A percentile compares a stretch with the other conserved stretches of the same genome.
Evolutionary conservation across 495 filamentous ascomycete genomes (phyloP).

Genomic region (Diplogelasinospora grovesii): DNA sequence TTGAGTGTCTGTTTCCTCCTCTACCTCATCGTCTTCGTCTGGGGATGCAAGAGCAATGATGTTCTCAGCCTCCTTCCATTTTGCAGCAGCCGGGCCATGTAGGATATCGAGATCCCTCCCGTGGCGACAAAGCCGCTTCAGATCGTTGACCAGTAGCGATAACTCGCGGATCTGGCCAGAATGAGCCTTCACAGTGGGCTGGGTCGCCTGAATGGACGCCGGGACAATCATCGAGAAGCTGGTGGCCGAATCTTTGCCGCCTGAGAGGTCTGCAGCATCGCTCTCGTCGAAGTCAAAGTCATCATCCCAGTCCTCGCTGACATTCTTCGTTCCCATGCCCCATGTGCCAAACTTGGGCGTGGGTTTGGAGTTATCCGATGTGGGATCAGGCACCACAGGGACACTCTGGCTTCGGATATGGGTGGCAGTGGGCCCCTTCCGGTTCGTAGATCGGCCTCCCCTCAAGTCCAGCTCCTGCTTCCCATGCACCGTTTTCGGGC

Average conservation of each 20-base stretch:
- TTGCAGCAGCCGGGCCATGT: constrained; percentile 50
- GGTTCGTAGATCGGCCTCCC: constrained; percentile 65
- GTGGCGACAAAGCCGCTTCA: constrained; percentile 67
- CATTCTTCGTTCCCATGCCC: constrained; percentile 76
- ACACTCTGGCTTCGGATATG: constrained; percentile 95
- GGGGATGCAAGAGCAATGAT: constrained; percentile 82
- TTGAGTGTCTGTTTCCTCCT: constrained; percentile 23
- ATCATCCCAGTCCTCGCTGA: constrained; percentile 79
- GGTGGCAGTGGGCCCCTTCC: constrained; percentile 66
- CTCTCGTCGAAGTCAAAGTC: constrained; percentile 71
- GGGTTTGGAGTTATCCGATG: constrained; percentile 45
- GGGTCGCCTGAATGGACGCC: constrained; percentile 72
- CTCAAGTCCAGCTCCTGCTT: constrained; percentile 70
- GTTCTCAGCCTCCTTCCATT: constrained; percentile 83
- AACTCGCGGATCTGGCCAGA: constrained; percentile 82
- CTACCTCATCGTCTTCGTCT: constrained; percentile 66
- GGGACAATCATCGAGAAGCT: constrained; percentile 66
- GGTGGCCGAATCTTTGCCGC: constrained; percentile 38
- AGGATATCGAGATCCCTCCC: constrained; percentile 62
- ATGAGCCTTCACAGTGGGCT: constrained; percentile 78
- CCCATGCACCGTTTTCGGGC: constrained; percentile 85
- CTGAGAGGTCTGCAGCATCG: constrained; percentile 28
- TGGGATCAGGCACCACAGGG: constrained; percentile 69
- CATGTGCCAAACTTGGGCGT: constrained; percentile 83
- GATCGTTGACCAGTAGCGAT: constrained; percentile 62